phyloP scores from a whole-genome alignment of 2,329 filamentous ascomycete genomes.

The Aspergillus latus region DNA sequence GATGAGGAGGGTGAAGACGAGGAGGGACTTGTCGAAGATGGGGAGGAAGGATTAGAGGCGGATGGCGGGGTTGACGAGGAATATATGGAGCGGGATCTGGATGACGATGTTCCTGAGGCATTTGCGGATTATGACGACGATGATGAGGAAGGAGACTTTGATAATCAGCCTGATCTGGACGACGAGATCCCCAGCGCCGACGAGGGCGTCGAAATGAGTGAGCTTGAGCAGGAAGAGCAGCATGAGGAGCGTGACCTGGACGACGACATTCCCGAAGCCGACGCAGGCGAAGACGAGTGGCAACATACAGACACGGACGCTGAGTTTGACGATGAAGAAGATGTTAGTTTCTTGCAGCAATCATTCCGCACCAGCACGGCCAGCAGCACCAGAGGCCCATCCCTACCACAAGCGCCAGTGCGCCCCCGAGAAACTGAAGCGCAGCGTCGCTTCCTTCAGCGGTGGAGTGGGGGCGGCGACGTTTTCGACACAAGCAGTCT shows the following conservation, averaged over 20 bases:
- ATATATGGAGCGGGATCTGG: conserved; percentile 61
- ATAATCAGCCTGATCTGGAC: conserved; percentile 40
- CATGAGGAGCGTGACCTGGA: conserved; percentile 64
- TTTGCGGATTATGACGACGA: conserved; percentile 43
- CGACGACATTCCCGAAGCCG: conserved; percentile 64
- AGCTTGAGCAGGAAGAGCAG: conserved; percentile 56
- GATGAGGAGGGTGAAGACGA: conserved; percentile 55
- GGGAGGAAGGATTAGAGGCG: conserved; percentile 48
- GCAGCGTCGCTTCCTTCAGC: conserved; percentile 39
- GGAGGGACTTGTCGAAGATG: conserved; percentile 43
- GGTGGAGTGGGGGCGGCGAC: conserved; percentile 42
- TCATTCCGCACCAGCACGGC: conserved; percentile 36
- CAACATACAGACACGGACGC: conserved; percentile 77
- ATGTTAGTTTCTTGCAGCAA: conserved; percentile 26
- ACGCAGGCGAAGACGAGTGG: conserved; percentile 58
- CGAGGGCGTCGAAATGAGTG: conserved; percentile 47
- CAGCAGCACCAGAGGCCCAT: conserved; percentile 31
- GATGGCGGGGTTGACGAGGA: conserved; percentile 57
- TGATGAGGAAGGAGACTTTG: conserved; percentile 38
- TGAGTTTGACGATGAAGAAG: conserved; percentile 51
- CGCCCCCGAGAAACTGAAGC: conserved; percentile 37
- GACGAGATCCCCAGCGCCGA: conserved; percentile 30
- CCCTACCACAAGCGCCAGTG: conserved; percentile 30
- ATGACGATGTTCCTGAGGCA: conserved; percentile 72
- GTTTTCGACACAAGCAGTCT: conserved; percentile 31